Conservation (phyloP, 1,284 basidiomycete species). For the Trichosporon ovoides region DNA sequence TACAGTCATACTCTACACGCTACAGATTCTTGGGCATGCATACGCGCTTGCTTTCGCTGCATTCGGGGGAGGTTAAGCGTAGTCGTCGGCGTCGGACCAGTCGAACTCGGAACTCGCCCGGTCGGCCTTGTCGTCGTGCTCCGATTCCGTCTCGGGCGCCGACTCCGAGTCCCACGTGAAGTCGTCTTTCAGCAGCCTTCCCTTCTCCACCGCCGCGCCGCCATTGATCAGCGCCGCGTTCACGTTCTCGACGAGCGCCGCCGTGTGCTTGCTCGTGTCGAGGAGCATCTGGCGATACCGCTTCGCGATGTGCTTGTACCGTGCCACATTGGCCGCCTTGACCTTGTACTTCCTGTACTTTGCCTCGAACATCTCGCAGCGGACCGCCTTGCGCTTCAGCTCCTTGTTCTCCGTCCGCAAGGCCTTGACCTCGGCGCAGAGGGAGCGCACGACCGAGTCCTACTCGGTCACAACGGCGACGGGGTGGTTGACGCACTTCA, state of each 20-base stretch:
- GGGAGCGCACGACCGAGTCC: no score
- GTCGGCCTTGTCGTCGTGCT: neutral
- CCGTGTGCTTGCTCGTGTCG: neutral
- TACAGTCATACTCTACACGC: no score
- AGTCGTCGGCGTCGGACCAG: neutral
- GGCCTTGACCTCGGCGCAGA: neutral
- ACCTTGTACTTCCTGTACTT: neutral
- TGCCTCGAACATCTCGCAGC: neutral
- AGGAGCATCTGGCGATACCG: neutral
- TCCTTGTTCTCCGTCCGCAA: neutral
- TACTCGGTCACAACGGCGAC: neutral
- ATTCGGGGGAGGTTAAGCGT: no score
- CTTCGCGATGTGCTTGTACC: neutral
- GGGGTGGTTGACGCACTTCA: neutral
- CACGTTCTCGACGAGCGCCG: neutral
- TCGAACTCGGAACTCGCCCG: neutral
- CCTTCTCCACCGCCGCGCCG: no score
- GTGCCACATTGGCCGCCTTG: neutral
- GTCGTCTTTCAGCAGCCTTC: neutral
- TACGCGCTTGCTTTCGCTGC: no score
- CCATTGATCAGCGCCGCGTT: neutral
- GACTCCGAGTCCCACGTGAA: neutral
- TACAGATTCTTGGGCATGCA: no score
- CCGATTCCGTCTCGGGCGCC: neutral
- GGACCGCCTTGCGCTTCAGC: neutral